phyloP scores from a whole-genome alignment of 495 filamentous ascomycete species.

The Cercophora scortea region DNA sequence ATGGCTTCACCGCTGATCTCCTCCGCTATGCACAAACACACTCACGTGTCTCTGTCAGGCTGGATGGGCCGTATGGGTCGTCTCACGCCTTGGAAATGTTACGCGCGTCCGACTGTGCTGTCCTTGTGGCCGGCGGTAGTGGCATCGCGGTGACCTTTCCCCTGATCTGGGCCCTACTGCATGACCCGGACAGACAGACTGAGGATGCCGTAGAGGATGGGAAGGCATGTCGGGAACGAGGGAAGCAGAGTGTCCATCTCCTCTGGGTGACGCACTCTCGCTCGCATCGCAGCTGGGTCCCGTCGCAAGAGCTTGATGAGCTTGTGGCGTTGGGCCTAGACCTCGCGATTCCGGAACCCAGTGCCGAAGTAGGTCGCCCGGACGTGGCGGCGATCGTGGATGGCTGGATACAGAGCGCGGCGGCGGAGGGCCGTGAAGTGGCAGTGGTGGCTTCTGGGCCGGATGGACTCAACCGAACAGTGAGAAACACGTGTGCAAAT shows the following conservation, averaged over 20 bases:
- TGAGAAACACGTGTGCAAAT: constrained; percentile 44
- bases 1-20: constrained; percentile 50
- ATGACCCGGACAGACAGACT: not conserved
- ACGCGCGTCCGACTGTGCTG: constrained; percentile 33
- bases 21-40: constrained; percentile 38
- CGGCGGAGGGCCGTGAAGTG: constrained; percentile 18
- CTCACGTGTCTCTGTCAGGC: constrained; percentile 26
- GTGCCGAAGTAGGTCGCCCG: constrained; percentile 42
- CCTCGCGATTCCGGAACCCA: constrained; percentile 44
- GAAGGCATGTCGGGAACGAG: not conserved
- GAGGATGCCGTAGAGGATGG: not conserved
- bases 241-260: constrained; percentile 34
- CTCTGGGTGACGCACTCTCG: constrained; percentile 50
- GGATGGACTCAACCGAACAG: constrained; percentile 42
- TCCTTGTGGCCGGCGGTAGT: constrained; percentile 54
- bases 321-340: constrained; percentile 36
- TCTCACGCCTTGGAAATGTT: constrained; percentile 20
- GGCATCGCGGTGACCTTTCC: constrained; percentile 53
- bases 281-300: constrained; percentile 44
- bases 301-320: constrained; percentile 35
- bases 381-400: constrained; percentile 34
- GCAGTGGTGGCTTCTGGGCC: constrained; percentile 48
- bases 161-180: constrained; percentile 29
- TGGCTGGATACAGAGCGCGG: constrained; percentile 20
- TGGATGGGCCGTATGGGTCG: constrained; percentile 55